Base-by-base conservation (phyloP, 331 rosid species). In the Malus hybrid region DNA sequence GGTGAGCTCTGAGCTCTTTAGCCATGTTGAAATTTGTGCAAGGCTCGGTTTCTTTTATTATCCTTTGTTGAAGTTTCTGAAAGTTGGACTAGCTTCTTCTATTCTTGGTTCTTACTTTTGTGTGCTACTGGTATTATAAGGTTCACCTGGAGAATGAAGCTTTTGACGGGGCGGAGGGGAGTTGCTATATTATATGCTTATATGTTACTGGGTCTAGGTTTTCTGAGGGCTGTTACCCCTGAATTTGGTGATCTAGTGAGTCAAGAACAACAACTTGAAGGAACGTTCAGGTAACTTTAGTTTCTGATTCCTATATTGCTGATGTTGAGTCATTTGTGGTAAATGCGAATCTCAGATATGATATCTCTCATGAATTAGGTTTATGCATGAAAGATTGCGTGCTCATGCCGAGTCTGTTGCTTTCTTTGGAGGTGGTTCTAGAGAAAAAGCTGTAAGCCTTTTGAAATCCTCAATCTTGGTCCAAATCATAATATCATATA, bases 61-160 rank as follows among this genome's bases (percentile, higher is more conserved):
- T 18, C n/a, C 33, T 61, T 75, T 74, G 67, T 69, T 74, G 69
- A 64, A 65, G 71, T 70, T 78, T 57, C 52, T 65, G 71, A 19
- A 66, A 15, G 71, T 64, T 36, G 12, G 65, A 64, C 34, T 55
- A 28, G 54, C 12, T 57, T 19, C 69, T 39, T 44, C 71, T 46
- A 56, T 63, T 74, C 1, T 74, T 72, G 46, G 63, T 60, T 73
- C 61, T 61, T 39, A 61, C 32, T 28, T 69, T 61, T 12, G 60
- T 15, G 48, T 48, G 62, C 70, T 75, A 71, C 70, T 74, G 33
- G 28, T 57, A 48, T 78, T 67, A 68, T 29, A 82, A 94, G 99
- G 99, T 94, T 94, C 84, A 94, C 99, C 18, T 94, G 97, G 99
- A 94, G 99, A 85, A 94, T 94, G 99, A 92, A 92, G 93, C 85